Evolutionary conservation across 176 grass and related monocot genomes (phyloP), one percentile per base, ranked within the genome.

Genomic region (Oryza coarctata): DNA sequence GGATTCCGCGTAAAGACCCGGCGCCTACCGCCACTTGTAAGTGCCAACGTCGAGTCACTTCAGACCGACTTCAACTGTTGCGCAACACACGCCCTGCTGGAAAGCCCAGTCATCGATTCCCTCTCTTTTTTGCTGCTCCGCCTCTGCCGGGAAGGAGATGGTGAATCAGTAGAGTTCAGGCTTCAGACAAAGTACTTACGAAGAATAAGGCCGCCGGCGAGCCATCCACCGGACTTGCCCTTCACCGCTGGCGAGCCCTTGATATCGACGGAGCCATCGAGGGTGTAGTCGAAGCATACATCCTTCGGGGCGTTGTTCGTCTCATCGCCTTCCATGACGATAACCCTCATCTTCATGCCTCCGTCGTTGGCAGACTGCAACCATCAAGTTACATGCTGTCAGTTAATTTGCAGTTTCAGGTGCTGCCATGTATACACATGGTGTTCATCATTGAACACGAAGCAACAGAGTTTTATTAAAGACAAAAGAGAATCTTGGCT

Each of bases 221-320:
- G 75, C 88, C 94, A 93, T 25, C 94, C 86, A 41, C 94, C 94
- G 5, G 94, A 91, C 60, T 74, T 93, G 45, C 80, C 83, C 84
- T 93, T 97, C 40, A 89, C 38, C 28, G 94, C 94, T 8, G 88
- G 88, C 2, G 75, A 85, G 6, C 94, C 94, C 77, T 84, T 91
- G 68, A 93, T 86, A 77, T 93, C 86, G 1, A 97, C 86, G 65
- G 94, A 85, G 35, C 94, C 91, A 70, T 97, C 94, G 6, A 93
- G 77, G 30, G 94, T 97, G 74, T 91, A 86, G 23, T 86, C 87
- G 32, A 62, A 71, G 23, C 81, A 91, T 66, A 81, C 83, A 71
- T 88, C 70, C 70, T 82, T 40, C 41, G 81, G n/a, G 1, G 82
- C 70, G 23, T 6, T 32, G 41, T 67, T 78, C 74, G 71, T 78